Evolutionary conservation across 768 basidiomycete genomes (phyloP), one percentile per base, ranked within the genome.

Genomic region (Suillus brevipes): DNA sequence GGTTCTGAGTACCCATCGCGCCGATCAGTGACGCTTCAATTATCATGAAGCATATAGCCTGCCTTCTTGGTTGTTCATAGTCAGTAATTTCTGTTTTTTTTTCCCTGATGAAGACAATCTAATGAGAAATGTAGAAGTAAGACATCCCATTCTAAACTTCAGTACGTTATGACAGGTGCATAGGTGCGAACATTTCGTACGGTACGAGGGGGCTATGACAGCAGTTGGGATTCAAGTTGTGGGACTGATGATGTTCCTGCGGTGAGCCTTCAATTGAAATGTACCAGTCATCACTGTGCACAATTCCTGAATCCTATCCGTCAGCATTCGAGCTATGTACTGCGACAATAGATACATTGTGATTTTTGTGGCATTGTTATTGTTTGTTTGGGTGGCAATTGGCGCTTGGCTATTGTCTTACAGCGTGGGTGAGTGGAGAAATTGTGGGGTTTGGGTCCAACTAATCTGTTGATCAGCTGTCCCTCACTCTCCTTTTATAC

Each of bases 381-480:
- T 86, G 47, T 9, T 81, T 12, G 61, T 80, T 37, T 82, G 84
- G 73, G 76, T 83, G 16, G 73, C 69, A 3, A 70, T 85, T 65
- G 85, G 85, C 64, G 78, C 79, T 1, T 89, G 83, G 83, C 74
- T 89, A 20, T 77, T 90, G 23, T 78, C 80, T 31, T 68, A 75
- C 23, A 86, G 81, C 0, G 67, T 80, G 76, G 77, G 88, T 89
- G 65, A 13, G 85, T 72, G 23, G 25, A n/a, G 9, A 40, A 59
- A 16, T 40, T 2, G 2, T 28, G 9, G 50, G 6, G 43, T 59
- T 59, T 5, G 10, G 34, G 37, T 60, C 62, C 60, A 52, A 64
- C 38, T 40, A 3, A 67, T 47, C 59, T 23, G 28, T 18, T 28
- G 20, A 37, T 43, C 28, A 61, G 23, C 63, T 65, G 77, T 76